Evolutionary conservation across 805 yeast species (phyloP).

Genomic region (Teunomyces funiuensis): DNA sequence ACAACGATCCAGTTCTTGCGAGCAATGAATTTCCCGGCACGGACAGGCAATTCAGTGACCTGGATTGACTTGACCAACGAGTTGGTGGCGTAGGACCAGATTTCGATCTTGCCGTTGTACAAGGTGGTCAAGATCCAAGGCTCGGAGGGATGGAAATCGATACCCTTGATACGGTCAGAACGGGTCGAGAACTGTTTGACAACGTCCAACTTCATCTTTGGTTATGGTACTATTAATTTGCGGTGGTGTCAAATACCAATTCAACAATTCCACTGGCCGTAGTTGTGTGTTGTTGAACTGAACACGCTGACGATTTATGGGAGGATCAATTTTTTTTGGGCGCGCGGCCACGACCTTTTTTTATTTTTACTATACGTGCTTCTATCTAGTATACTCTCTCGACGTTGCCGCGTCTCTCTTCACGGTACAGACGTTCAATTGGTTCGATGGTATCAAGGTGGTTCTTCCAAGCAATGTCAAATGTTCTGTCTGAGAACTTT

Average conservation of each 20-base stretch:
- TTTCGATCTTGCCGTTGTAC: constrained; percentile 86
- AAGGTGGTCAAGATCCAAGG: constrained; percentile 95
- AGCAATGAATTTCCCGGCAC: constrained; percentile 93
- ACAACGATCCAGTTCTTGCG: constrained; percentile 96
- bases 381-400: constrained; percentile 25
- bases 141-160: constrained; percentile 96
- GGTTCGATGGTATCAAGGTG: constrained; percentile 17
- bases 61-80: constrained; percentile 84
- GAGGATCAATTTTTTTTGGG: constrained; percentile 6
- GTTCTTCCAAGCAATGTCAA: constrained; percentile 53
- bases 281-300: constrained; percentile 9
- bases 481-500: constrained; percentile 62
- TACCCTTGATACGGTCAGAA: constrained; percentile 95
- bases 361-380: background rate
- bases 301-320: constrained; percentile 15
- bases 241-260: constrained; percentile 4
- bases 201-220: constrained; percentile 41
- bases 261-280: constrained; percentile 1
- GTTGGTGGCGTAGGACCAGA: constrained; percentile 90
- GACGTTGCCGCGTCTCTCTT: constrained; percentile 22
- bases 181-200: constrained; percentile 85
- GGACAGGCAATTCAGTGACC: constrained; percentile 93
- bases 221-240: constrained; percentile 1
- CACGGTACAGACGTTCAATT: constrained; percentile 28
- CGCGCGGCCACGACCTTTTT: constrained; percentile 9